Base-by-base conservation (phyloP, 805 yeast species). In the Schwanniomyces polymorphus region DNA sequence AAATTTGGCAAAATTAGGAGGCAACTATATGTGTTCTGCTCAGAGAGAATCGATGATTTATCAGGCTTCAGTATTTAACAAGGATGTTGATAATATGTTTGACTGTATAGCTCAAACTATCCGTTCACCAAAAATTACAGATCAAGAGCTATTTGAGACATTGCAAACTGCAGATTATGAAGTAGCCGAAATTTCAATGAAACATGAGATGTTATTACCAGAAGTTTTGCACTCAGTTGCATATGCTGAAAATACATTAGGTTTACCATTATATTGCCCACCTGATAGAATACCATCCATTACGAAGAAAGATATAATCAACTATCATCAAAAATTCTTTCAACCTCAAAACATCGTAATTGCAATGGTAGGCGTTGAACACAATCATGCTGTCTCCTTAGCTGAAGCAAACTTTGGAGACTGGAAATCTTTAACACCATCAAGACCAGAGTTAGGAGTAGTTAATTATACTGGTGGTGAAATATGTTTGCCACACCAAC, bases 51-150 rank as follows among this genome's bases (percentile, higher is more conserved):
- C 95, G 4, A 78, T 92, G 73, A 81, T 92, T 70, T 94, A 94
- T 66, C 98, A 94, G 67, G 95, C 97, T 1, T 85, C 96, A 2
- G 96, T 91, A 0, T 92, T 94, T 77, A 91, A 91, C 63, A 76
- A 78, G 39, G 97, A 91, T 60, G 84, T 86, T 8, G 92, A 82
- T 34, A 73, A 76, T 53, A 90, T 94, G 96, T 81, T 88, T 53
- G 78, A 79, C 40, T 73, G 89, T 40, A 72, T 94, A 56, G 71
- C 88, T 23, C 91, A 91, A 54, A 89, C 97, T 0, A 85, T 92
- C 3, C 71, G 85, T 10, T 73, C 72, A 47, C 98, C 99, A 7
- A 65, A 65, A 35, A 68, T 91, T 34, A 74, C 86, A 1, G 82
- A 79, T 12, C 80, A 79, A 43, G 98, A 92, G 60, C 69, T 94